Evolutionary conservation across 179 eudicot species (phyloP).

Genomic region (Carnegiea gigantea): DNA sequence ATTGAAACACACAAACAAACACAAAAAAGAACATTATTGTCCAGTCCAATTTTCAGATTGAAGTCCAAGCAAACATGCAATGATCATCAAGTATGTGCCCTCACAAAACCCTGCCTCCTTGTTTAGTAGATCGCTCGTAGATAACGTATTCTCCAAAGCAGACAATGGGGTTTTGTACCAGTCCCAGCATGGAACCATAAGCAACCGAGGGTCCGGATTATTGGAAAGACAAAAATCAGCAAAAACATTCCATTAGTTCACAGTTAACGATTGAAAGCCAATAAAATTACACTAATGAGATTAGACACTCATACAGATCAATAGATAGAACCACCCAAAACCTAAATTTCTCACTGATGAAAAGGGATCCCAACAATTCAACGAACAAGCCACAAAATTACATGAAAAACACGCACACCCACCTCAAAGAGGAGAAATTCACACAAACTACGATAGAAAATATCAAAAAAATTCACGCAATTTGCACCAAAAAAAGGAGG

Average conservation of each 20-base stretch:
- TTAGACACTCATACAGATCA: constrained; percentile 5
- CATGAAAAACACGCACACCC: constrained; percentile 16
- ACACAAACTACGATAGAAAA: constrained; percentile 6
- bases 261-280: not conserved
- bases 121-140: not conserved
- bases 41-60: not conserved
- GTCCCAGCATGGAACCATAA: not conserved
- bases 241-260: constrained; percentile 4
- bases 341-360: not conserved
- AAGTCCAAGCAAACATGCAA: not conserved
- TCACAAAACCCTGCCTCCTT: not conserved
- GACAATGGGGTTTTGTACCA: constrained; percentile 8
- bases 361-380: constrained; percentile 18
- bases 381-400: constrained; percentile 10
- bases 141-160: not conserved
- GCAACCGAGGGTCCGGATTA: not conserved
- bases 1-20: not conserved
- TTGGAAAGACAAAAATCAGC: not conserved
- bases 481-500: not conserved
- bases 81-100: not conserved
- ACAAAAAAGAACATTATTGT: not conserved
- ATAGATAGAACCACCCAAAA: not conserved
- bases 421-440: constrained; percentile 9
- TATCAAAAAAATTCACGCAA: not conserved
- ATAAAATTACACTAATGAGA: not conserved